Evolutionary conservation across 441 rosid genomes (phyloP).

Genomic region (Raphanus hybrid): DNA sequence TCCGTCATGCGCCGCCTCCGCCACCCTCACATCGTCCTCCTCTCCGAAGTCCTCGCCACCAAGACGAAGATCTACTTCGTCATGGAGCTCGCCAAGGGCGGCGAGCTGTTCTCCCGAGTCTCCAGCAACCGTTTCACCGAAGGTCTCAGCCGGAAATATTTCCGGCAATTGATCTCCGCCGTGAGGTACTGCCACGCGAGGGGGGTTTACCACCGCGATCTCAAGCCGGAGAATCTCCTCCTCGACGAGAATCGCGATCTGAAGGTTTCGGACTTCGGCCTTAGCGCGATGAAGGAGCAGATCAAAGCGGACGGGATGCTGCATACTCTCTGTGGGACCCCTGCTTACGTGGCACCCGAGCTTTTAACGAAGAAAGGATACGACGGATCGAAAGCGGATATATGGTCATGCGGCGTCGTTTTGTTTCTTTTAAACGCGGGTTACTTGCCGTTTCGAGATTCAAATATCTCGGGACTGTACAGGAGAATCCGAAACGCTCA

Average conservation of each 20-base stretch:
- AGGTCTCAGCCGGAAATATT: conserved; percentile 53
- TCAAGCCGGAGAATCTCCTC: conserved; percentile 55
- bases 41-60: conserved; percentile 45
- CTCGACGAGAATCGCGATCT: conserved; percentile 45
- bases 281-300: conserved; percentile 55
- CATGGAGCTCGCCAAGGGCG: conserved; percentile 47
- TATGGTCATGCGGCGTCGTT: conserved; percentile 76
- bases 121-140: conserved; percentile 52
- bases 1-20: conserved; percentile 47
- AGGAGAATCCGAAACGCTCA: conserved; percentile 60
- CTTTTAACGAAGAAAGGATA: conserved; percentile 68
- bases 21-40: conserved; percentile 44
- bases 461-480: conserved; percentile 61
- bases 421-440: conserved; percentile 67
- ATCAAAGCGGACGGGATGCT: conserved; percentile 56
- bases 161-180: conserved; percentile 59
- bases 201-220: conserved; percentile 44
- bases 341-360: conserved; percentile 93
- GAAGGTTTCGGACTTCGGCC: conserved; percentile 51
- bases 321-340: conserved; percentile 73
- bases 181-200: conserved; percentile 55
- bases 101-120: conserved; percentile 46
- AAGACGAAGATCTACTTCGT: conserved; percentile 48
- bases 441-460: conserved; percentile 66
- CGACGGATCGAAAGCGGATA: conserved; percentile 66